Evolutionary conservation across 441 rosid species (phyloP).

Genomic region (Gossypium gossypioides): DNA sequence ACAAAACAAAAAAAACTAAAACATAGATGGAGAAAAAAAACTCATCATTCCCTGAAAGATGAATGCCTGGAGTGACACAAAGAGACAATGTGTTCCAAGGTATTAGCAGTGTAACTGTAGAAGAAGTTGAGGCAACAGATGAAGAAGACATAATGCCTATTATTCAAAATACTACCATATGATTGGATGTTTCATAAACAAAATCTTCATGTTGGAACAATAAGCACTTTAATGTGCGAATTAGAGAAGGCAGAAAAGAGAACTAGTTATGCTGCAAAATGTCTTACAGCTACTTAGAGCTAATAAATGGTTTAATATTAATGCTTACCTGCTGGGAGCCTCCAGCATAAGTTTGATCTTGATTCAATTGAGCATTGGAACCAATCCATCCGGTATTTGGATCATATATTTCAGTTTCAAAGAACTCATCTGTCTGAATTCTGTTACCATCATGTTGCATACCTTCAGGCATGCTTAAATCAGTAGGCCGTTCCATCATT

Average conservation of each 20-base stretch:
- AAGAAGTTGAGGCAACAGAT: not conserved
- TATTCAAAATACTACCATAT: slow-evolving; percentile 1
- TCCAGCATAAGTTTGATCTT: slow-evolving; percentile 21
- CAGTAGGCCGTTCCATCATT: slow-evolving; percentile 17
- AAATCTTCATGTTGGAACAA: not conserved
- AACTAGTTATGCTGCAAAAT: not conserved
- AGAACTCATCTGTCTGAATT: slow-evolving; percentile 36
- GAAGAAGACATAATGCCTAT: not conserved
- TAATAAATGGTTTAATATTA: not conserved
- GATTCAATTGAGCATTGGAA: slow-evolving; percentile 22
- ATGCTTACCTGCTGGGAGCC: slow-evolving; percentile 26
- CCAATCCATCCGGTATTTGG: slow-evolving; percentile 48
- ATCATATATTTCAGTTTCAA: slow-evolving; percentile 45
- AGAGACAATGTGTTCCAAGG: not conserved
- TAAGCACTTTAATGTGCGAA: not conserved
- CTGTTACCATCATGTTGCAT: slow-evolving; percentile 20
- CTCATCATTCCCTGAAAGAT: not conserved
- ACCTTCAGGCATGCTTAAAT: slow-evolving; percentile 25
- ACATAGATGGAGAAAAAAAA: not conserved
- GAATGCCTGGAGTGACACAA: not conserved
- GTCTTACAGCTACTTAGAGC: not conserved
- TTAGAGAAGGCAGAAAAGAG: not conserved
- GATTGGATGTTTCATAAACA: not conserved
- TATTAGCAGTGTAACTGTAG: not conserved
- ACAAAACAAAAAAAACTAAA: not conserved